Base-by-base conservation (phyloP, 164 flowering plant genomes). In the Sedum album region DNA sequence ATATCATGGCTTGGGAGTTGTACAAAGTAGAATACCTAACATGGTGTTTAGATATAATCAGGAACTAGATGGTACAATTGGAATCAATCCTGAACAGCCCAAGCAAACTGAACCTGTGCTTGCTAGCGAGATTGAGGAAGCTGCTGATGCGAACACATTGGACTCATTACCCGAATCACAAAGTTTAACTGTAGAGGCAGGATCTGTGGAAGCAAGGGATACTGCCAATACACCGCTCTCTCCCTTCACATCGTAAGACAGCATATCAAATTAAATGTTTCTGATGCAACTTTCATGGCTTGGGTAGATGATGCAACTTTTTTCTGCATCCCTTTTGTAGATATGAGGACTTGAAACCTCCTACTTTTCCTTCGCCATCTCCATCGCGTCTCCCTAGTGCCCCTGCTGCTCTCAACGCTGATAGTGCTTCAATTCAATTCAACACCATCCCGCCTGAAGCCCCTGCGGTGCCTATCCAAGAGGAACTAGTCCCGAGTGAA, bases 181-280 rank as follows among this genome's bases (percentile, higher is more conserved):
- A 31, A 79, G 69, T 70, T 36, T 65, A 66, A n/a, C 71, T 46
- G n/a, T 61, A 49, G 80, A 75, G 69, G 73, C 78, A 72, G 78
- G 78, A 73, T 73, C 84, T 60, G 62, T 72, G 31, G 69, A 70
- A 76, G 70, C 65, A 23, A 74, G 72, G 69, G 71, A 55, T n/a
- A 65, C 30, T 55, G 42, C 53, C 39, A 17, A 79, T 61, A 72
- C 68, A 53, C 84, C 95, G 23, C 84, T 80, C 36, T 93, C 96
- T 48, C 93, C 96, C 60, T 90, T 83, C 76, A 68, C 70, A 66
- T 73, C 65, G 93, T 93, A 78, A 84, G 91, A 57, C 49, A 60
- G 17, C 5, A 11, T 55, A 7, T 26, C 30, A 20, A 14, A 17
- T 20, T 23, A 13, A 53, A 8, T 55, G 14, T 23, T 55, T 13